phyloP scores from a whole-genome alignment of 805 yeast genomes.

The Hanseniaspora clermontiae region DNA sequence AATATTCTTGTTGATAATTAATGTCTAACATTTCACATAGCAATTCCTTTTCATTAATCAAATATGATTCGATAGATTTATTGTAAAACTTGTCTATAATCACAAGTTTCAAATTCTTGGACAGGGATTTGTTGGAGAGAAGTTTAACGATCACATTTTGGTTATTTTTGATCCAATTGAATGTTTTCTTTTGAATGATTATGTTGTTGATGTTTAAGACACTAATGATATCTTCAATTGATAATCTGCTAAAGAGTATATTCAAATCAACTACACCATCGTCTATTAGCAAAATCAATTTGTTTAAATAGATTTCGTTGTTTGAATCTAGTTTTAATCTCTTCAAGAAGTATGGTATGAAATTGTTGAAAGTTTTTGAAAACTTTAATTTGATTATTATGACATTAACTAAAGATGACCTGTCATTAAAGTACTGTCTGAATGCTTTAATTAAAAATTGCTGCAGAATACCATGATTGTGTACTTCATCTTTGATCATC shows the following conservation, averaged over 20 bases:
- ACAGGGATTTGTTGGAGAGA: neutral
- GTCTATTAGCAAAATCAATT: neutral
- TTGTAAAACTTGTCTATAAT: neutral
- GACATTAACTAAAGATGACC: neutral
- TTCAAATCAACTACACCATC: neutral
- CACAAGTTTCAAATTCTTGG: neutral
- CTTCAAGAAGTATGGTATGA: conserved; percentile 10
- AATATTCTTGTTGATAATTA: neutral
- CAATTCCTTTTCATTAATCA: conserved; percentile 2
- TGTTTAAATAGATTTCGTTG: neutral
- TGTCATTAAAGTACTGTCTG: conserved; percentile 4
- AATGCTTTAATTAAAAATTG: conserved; percentile 10
- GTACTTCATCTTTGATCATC: conserved; percentile 2
- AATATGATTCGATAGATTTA: neutral
- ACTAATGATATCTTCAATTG: neutral
- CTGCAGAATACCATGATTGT: conserved; percentile 8
- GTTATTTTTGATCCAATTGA: neutral
- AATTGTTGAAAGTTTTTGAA: conserved; percentile 8
- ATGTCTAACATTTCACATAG: neutral
- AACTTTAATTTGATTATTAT: neutral
- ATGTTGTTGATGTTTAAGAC: neutral
- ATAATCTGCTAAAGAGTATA: conserved; percentile 1
- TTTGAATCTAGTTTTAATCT: conserved; percentile 12
- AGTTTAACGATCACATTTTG: neutral
- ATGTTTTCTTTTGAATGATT: neutral